These are phyloP conservation scores for Hemisphaericaspora nanyangensis DNA, from an alignment of 805 yeast genomes.

Conservation along the genomic window DNA sequence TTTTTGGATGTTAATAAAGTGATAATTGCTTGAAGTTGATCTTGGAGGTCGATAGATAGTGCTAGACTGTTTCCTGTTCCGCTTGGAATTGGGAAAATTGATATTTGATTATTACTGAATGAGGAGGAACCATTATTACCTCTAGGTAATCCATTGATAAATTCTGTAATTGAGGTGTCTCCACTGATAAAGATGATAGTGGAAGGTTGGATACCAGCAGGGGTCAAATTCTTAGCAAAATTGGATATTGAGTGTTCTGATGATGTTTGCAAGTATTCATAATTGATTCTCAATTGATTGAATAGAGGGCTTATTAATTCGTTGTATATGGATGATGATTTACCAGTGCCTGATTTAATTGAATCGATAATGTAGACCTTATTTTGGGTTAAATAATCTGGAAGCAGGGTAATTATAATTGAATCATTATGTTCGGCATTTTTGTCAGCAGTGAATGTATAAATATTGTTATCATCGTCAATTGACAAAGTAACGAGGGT, in stretches of 20 bases:
- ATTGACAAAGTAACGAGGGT: not conserved
- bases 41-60: constrained; percentile 47
- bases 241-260: constrained; percentile 34
- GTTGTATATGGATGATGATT: constrained; percentile 31
- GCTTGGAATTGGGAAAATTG: constrained; percentile 52
- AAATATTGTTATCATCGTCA: not conserved
- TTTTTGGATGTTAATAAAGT: constrained; percentile 15
- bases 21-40: constrained; percentile 14
- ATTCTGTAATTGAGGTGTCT: constrained; percentile 79
- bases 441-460: not conserved
- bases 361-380: constrained; percentile 44
- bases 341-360: constrained; percentile 45
- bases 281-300: constrained; percentile 27
- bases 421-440: not conserved
- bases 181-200: constrained; percentile 72
- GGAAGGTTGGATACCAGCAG: constrained; percentile 11
- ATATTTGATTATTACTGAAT: constrained; percentile 10
- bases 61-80: constrained; percentile 89
- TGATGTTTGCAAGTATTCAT: constrained; percentile 42
- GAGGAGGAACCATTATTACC: not conserved
- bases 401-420: not conserved
- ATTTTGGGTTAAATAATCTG: constrained; percentile 1
- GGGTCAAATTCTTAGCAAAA: constrained; percentile 32
- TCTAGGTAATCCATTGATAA: constrained; percentile 48
- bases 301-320: constrained; percentile 48